phyloP scores from a whole-genome alignment of 257 asterid species.

The Thymus mandschuricus region DNA sequence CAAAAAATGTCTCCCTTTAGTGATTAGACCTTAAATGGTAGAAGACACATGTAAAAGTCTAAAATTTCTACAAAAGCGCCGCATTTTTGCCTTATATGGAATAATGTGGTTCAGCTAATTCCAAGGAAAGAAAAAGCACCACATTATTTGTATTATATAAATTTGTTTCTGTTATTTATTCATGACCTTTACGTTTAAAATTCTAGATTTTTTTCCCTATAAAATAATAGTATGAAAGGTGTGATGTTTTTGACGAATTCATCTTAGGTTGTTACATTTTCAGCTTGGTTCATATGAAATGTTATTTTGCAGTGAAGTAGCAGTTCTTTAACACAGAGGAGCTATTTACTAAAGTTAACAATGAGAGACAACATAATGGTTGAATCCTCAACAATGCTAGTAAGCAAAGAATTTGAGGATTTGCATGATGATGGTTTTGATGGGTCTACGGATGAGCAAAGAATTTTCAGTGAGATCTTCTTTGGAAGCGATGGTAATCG shows the following conservation, averaged over 20 bases:
- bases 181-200: neutral
- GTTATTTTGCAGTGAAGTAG: slow-evolving; percentile 38
- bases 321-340: slow-evolving; percentile 29
- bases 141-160: neutral
- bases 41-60: neutral
- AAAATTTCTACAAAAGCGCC: neutral
- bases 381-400: slow-evolving; percentile 45
- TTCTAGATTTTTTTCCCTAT: neutral
- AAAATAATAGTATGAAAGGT: neutral
- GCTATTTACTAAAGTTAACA: slow-evolving; percentile 23
- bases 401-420: slow-evolving; percentile 59
- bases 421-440: slow-evolving; percentile 69
- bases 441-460: slow-evolving; percentile 63
- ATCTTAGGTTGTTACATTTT: slow-evolving; percentile 8
- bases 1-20: slow-evolving; percentile 21
- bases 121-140: slow-evolving; percentile 5
- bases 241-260: slow-evolving; percentile 2
- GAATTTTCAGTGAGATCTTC: slow-evolving; percentile 66
- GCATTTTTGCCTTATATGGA: slow-evolving; percentile 13
- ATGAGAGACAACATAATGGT: slow-evolving; percentile 38
- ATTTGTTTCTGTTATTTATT: neutral
- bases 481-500: slow-evolving; percentile 48
- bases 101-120: slow-evolving; percentile 19
- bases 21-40: slow-evolving; percentile 10
- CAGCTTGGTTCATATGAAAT: slow-evolving; percentile 6